Evolutionary conservation across 768 basidiomycete species (phyloP), one percentile per base, ranked within the genome.

Genomic region (Trametes cubensis): DNA sequence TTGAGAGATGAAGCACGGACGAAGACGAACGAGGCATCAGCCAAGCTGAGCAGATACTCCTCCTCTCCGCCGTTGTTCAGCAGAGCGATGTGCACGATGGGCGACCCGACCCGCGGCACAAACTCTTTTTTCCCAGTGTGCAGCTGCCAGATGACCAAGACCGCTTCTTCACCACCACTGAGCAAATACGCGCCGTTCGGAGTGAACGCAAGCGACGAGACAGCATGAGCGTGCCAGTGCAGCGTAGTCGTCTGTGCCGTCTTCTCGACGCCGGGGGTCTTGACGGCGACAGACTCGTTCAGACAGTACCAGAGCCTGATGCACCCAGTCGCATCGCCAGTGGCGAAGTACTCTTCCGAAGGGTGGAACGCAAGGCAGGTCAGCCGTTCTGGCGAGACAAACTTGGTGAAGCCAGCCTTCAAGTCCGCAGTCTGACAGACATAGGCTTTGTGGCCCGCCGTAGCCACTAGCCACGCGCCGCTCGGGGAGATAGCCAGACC

Each of bases 191-290:
- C 89, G 14, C 97, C 97, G 66, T 96, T 95, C 14, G 87, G 75
- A 0, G 94, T 92, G 74, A 98, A 99, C 0, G 87, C 80, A 26
- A 99, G 73, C 0, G 93, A 88, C 3, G 90, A 87, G 18, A 98
- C 92, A 4, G 94, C 85, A 72, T 98, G 96, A 2, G 96, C 91
- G 71, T 99, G 97, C 97, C 97, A 99, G 75, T 98, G 96, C 54
- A 98, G 75, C 5, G 86, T 83, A 3, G 92, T 88, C 0, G 94
- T 95, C 69, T 92, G 90, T 1, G 94, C 84, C 59, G 84, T 86
- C 73, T 89, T 92, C 73, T 90, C 90, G 38, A 89, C 83, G 17
- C 85, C 86, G 39, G 80, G 78, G 44, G 80, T 79, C 68, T 81
- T 82, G 40, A 63, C 40, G 34, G 75, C 71, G 25, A 81, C 70